Evolutionary conservation across 192 early-diverging fungal genomes (phyloP).

Genomic region (Gamsiella multidivaricata): DNA sequence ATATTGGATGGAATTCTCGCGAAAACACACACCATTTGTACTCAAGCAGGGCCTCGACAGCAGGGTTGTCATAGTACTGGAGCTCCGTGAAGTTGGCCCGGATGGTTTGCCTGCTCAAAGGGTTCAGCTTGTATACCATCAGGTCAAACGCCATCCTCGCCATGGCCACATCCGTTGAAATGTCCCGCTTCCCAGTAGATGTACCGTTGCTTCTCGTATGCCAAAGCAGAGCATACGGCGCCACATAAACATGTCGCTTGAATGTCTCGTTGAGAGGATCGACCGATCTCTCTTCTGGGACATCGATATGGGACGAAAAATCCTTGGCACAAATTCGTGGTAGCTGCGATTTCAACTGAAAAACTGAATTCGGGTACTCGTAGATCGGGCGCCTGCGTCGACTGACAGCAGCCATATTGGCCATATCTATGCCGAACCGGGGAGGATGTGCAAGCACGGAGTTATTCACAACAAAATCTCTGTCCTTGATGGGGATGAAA

Average conservation of each 20-base stretch:
- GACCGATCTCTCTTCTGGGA: not conserved
- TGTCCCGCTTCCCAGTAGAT: not conserved
- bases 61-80: conserved; percentile 29
- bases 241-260: conserved; percentile 9
- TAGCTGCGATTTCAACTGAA: conserved; percentile 21
- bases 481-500: conserved; percentile 12
- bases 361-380: conserved; percentile 1
- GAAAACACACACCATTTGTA: conserved; percentile 29
- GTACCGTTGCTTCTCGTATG: not conserved
- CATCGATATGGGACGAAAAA: conserved; percentile 2
- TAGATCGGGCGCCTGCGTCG: conserved; percentile 1
- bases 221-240: conserved; percentile 23
- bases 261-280: conserved; percentile 5
- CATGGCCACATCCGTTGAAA: not conserved
- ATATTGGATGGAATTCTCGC: not conserved
- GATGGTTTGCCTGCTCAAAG: not conserved
- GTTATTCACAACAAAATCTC: conserved; percentile 7
- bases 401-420: not conserved
- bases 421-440: not conserved
- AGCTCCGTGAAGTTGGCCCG: conserved; percentile 1
- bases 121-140: conserved; percentile 1
- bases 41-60: conserved; percentile 9
- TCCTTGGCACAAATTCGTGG: not conserved
- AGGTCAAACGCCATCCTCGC: not conserved
- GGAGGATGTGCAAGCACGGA: conserved; percentile 1